Conservation (phyloP, 495 filamentous ascomycete species). For the Penicillium manginii region DNA sequence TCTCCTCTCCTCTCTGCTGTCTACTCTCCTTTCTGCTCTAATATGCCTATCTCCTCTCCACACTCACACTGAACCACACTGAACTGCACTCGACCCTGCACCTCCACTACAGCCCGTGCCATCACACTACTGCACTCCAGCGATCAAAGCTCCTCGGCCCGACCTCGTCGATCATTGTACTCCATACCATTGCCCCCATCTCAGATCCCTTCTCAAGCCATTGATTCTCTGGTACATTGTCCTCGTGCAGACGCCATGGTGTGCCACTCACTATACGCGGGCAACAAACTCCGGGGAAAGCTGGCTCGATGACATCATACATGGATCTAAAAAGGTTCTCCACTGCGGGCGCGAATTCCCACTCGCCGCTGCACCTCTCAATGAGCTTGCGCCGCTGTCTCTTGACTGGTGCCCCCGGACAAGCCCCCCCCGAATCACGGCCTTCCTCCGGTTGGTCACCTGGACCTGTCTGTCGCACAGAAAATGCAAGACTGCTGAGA, state of each 20-base stretch:
- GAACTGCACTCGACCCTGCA: no score
- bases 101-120: no score
- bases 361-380: background rate
- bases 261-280: background rate
- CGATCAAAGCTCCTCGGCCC: no score
- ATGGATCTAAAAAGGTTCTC: background rate
- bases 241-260: background rate
- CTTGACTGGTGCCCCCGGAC: background rate
- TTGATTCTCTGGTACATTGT: background rate
- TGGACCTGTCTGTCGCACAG: background rate
- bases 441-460: background rate
- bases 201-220: no score
- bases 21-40: constrained; percentile 1
- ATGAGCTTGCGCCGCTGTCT: background rate
- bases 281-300: constrained; percentile 19
- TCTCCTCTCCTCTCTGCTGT: background rate
- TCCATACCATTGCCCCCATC: background rate
- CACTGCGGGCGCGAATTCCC: background rate
- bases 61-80: no score
- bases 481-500: background rate
- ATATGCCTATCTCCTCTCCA: no score
- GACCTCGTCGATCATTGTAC: no score
- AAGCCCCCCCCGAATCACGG: background rate
- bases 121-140: no score
- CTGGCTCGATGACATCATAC: constrained; percentile 6